phyloP scores from a whole-genome alignment of 2,329 filamentous ascomycete genomes.

The Colletotrichum tropicale region DNA sequence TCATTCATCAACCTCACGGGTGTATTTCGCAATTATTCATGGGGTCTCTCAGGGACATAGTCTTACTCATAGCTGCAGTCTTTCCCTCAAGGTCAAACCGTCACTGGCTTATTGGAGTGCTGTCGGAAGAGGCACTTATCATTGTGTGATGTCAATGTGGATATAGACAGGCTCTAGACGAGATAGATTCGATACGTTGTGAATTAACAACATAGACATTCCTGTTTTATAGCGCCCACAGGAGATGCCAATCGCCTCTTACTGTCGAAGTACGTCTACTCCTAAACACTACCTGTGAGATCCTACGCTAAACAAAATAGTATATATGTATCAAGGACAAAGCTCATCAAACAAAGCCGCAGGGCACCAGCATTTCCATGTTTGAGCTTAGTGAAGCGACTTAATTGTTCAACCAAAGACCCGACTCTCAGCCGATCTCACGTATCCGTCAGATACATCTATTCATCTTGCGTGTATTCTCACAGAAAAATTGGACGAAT shows the following conservation, averaged over 20 bases:
- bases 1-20: not conserved
- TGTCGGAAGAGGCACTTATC: not conserved
- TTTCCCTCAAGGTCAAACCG: not conserved
- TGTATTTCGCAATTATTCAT: not conserved
- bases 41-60: not conserved
- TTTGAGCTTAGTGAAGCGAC: too few relatives aligned
- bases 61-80: not conserved
- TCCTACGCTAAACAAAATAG: not conserved
- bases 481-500: too few relatives aligned
- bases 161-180: not conserved
- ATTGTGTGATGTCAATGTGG: not conserved
- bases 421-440: too few relatives aligned
- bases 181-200: not conserved
- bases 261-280: not conserved
- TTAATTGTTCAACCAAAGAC: too few relatives aligned
- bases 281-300: rapidly evolving
- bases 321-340: too few relatives aligned
- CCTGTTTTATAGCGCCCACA: not conserved
- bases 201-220: not conserved
- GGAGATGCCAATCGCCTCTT: not conserved
- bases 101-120: not conserved
- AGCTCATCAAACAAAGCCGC: too few relatives aligned
- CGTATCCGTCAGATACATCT: too few relatives aligned
- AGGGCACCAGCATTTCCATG: too few relatives aligned
- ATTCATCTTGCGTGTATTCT: too few relatives aligned